Base-by-base conservation (phyloP, 352 stramenopile genomes). In the Pythium biforme region DNA sequence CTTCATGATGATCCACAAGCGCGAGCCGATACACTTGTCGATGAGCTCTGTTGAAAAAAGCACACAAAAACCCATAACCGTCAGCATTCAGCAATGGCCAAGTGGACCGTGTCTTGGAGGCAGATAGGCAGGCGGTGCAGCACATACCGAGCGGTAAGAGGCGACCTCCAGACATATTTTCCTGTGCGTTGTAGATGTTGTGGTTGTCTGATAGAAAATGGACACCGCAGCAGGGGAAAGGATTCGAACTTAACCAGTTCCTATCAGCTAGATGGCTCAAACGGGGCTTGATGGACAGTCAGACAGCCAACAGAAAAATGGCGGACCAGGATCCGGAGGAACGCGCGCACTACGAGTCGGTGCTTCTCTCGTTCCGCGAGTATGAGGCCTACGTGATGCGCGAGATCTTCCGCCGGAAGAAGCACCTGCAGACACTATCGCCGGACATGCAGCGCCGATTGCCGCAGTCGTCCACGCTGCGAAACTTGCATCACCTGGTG, bases 1-100 rank as follows among this genome's bases (percentile, higher is more conserved):
- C 74, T 99, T 98, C 96, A 99, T 99, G 69, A 99, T 95, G 69
- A 99, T 98, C 97, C 97, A 99, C 50, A 99, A 92, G 57, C 92
- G 88, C 17, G 94, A 98, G 50, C 97, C 97, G 64, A 99, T 99
- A 74, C 97, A 99, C 74, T 99, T 99, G 82, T 99, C 97, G 63
- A 99, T 99, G 29, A 99, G 79, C 82, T 99, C 97, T 96, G 57
- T 27, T 25, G 46, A 33, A 26, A 27, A n/a, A n/a, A n/a, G n/a
- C 5, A n/a, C 33, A 48, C 12, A 23, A n/a, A 26, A 14, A 31
- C 25, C 11, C 17, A 37, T 11, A 5, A 20, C 14, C 15, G 37
- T 19, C 8, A 43, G 37, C n/a, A 4, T 43, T 20, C 8, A 20
- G 1, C 14, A 17, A 14, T n/a, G 14, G n/a, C 3, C 8, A 19